A percentile compares a stretch with the other conserved stretches of the same genome.
Evolutionary conservation across 2,329 filamentous ascomycete genomes (phyloP).

Genomic region (Thermomyces lanuginosus): DNA sequence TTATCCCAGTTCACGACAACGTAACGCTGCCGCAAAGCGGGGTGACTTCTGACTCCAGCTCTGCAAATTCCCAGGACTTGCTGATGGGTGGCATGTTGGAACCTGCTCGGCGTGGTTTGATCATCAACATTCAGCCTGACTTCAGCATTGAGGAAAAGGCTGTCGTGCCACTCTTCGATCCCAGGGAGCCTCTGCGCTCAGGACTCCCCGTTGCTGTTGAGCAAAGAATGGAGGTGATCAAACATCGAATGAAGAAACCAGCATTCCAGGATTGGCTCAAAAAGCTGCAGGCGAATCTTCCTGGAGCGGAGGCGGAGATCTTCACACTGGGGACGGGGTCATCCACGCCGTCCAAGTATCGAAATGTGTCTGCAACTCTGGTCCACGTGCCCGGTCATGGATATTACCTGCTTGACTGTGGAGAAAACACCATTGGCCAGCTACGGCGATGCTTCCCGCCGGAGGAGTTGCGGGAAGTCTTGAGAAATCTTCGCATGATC

Average conservation of each 20-base stretch:
- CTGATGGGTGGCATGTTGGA: constrained; percentile 12
- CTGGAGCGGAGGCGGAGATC: constrained; percentile 61
- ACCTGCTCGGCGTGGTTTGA: constrained; percentile 26
- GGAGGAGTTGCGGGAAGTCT: constrained; percentile 49
- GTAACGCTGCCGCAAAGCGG: constrained; percentile 26
- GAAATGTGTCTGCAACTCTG: constrained; percentile 83
- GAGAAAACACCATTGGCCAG: constrained; percentile 84
- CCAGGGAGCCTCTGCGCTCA: constrained; percentile 7
- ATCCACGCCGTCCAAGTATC: constrained; percentile 75
- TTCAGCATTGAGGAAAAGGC: constrained; percentile 22
- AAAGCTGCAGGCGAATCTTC: constrained; percentile 46
- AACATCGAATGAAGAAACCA: constrained; percentile 13
- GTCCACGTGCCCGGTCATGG: constrained; percentile 69
- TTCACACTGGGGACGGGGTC: constrained; percentile 84
- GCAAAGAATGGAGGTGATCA: constrained; percentile 15
- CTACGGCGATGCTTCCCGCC: constrained; percentile 55
- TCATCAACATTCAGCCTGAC: constrained; percentile 31
- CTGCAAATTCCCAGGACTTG: constrained; percentile 6
- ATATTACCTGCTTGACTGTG: constrained; percentile 80
- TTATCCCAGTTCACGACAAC: constrained; percentile 51
- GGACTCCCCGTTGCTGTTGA: constrained; percentile 15
- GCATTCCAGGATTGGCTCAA: constrained; percentile 19
- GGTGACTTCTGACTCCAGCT: constrained; percentile 8
- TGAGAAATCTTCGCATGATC: constrained; percentile 64
- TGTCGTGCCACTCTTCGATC: constrained; percentile 15